Conservation (phyloP, 2,329 filamentous ascomycete genomes). For the Madurella fahalii region DNA sequence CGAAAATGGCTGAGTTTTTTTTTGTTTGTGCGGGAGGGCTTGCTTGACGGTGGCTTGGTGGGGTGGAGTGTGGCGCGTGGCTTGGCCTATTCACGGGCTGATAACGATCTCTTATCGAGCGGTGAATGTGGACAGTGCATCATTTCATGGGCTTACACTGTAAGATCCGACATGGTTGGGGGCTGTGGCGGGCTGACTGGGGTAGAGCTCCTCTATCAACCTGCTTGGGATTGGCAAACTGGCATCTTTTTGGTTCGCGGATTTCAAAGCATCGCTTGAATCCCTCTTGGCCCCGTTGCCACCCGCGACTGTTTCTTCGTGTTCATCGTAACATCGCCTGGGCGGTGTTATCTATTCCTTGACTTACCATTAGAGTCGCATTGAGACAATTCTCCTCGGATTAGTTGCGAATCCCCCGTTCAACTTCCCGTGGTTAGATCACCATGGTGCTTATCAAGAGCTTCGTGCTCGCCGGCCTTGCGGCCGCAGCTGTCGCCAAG, state of each 20-base stretch:
- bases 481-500: slow-evolving; percentile 58
- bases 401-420: neutral
- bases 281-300: slow-evolving; percentile 7
- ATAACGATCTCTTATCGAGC: neutral
- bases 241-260: slow-evolving; percentile 32
- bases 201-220: too few species aligned
- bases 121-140: too few species aligned
- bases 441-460: slow-evolving; percentile 57
- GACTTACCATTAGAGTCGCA: neutral
- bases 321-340: slow-evolving; percentile 2
- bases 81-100: neutral
- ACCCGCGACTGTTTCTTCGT: slow-evolving; percentile 10
- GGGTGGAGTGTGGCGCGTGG: slow-evolving; percentile 9
- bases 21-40: slow-evolving; percentile 23
- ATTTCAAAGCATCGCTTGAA: slow-evolving; percentile 34
- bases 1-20: slow-evolving; percentile 20
- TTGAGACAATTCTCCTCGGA: neutral
- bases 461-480: slow-evolving; percentile 54
- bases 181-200: too few species aligned
- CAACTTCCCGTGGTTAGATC: slow-evolving; percentile 11
- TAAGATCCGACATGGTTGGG: too few species aligned
- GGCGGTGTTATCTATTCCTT: slow-evolving; percentile 5
- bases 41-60: slow-evolving; percentile 17
- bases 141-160: too few species aligned
- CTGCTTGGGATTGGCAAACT: slow-evolving; percentile 31